Evolutionary conservation across 805 yeast species (phyloP), one percentile per base, ranked within the genome.

Genomic region (Teunomyces gatunensis): DNA sequence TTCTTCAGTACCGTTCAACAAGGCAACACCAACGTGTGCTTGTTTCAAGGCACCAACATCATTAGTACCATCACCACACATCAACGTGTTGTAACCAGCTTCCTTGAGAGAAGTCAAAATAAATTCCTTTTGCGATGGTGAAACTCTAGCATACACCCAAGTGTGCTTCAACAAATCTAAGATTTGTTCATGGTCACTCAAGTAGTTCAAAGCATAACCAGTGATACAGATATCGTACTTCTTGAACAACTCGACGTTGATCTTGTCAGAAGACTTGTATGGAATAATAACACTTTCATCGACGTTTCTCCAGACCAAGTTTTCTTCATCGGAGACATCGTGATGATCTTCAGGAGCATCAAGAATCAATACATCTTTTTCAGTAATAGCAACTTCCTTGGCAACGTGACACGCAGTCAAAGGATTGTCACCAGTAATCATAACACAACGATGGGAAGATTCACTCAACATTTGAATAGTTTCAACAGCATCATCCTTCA

Each of bases 41-140:
- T 94, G 98, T 68, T 94, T 94, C 71, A 94, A 80, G 46, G 99
- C 99, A 69, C 99, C 99, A 44, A 94, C 99, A 75, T 94, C 99
- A 64, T 94, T 94, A n/a, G 99, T 94, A 71, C 99, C 99, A 71
- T 94, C 99, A 77, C 99, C 99, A 71, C 99, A 94, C 99, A 94
- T 94, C 59, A 94, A 78, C 20, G 98, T 94, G 62, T 82, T 86
- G 70, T 92, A 94, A 21, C 97, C 97, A 65, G 89, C 78, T 52
- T 82, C 84, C 67, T 92, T 94, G 65, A 89, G 80, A 33, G 90
- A 80, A 52, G 83, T 85, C 60, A 94, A 76, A 58, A 94, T 84
- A 56, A 86, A 89, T 69, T 94, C 99, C 71, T 94, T 94, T 73
- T 94, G 99, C 21, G 86, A 62, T 35, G 99, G 99, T 5, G 98